Percentiles rank a stretch among this genome's conserved stretches.
Evolutionary conservation across 2,329 filamentous ascomycete genomes (phyloP).

Genomic region (Penicillium frequentans): DNA sequence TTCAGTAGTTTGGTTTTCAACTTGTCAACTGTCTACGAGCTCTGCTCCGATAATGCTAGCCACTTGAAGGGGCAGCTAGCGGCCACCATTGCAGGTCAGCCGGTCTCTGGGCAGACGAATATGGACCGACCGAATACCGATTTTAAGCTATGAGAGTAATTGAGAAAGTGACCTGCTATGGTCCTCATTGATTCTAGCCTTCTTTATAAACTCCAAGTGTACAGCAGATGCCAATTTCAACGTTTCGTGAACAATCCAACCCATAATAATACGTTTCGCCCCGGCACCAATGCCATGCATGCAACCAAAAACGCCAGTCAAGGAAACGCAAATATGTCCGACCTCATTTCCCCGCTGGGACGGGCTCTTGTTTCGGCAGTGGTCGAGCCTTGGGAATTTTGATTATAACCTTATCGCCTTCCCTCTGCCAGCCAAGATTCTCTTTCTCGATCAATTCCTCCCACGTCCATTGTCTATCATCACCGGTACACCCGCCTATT

Average conservation of each 20-base stretch:
- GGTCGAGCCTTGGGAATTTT: constrained; percentile 50
- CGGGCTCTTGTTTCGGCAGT: constrained; percentile 18
- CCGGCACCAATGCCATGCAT: constrained; percentile 21
- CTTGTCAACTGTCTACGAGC: constrained; percentile 84
- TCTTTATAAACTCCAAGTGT: constrained; percentile 11
- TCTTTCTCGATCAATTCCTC: constrained; percentile 65
- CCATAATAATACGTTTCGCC: constrained; percentile 9
- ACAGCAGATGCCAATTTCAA: constrained; percentile 3
- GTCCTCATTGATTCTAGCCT: constrained; percentile 9
- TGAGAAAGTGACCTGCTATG: not conserved
- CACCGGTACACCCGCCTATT: constrained; percentile 54
- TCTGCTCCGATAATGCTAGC: constrained; percentile 76
- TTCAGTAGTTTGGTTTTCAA: constrained; percentile 88
- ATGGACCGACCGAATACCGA: constrained; percentile 72
- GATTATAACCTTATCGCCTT: constrained; percentile 73
- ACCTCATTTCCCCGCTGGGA: constrained; percentile 1
- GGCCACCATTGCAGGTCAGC: constrained; percentile 64
- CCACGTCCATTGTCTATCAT: constrained; percentile 60
- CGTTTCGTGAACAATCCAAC: constrained; percentile 8
- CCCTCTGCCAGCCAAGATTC: constrained; percentile 81
- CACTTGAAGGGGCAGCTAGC: constrained; percentile 70
- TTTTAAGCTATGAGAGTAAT: constrained; percentile 66
- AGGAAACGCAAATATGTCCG: constrained; percentile 4
- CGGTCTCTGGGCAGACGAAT: constrained; percentile 55
- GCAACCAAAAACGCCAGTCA: constrained; percentile 14